phyloP scores from a whole-genome alignment of 257 asterid species.

The Ajuga chamaepitys region DNA sequence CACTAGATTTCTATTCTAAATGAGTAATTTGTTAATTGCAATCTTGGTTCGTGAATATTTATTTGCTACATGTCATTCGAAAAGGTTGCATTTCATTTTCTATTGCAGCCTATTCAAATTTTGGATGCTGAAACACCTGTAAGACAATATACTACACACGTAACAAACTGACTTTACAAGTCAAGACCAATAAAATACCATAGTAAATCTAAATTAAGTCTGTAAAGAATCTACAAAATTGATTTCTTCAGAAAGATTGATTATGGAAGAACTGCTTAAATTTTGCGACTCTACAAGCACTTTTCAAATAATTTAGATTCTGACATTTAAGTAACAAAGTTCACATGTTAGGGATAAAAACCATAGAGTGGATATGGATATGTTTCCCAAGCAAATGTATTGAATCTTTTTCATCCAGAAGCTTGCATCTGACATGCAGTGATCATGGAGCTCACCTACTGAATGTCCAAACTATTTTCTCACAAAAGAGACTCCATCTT shows the following conservation, averaged over 20 bases:
- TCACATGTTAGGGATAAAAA: too few relatives aligned
- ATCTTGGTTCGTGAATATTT: neutral
- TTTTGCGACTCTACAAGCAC: neutral
- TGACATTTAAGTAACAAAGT: neutral
- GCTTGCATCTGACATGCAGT: neutral
- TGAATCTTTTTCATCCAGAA: neutral
- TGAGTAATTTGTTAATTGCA: neutral
- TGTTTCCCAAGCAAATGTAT: neutral
- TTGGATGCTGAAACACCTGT: neutral
- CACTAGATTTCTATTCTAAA: neutral
- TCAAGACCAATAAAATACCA: neutral
- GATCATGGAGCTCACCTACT: neutral
- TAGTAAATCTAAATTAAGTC: neutral
- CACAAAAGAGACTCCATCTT: neutral
- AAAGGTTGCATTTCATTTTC: neutral
- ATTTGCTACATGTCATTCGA: neutral
- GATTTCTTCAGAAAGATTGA: neutral
- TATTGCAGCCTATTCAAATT: neutral
- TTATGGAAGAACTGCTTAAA: neutral
- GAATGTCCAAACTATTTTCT: neutral
- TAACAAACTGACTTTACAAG: neutral
- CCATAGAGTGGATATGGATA: neutral
- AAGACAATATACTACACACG: neutral
- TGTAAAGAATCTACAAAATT: neutral
- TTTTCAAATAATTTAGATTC: slow-evolving; percentile 3